These are phyloP conservation scores for Striga asiatica DNA, from an alignment of 257 asterid genomes.

Conservation along the genomic window DNA sequence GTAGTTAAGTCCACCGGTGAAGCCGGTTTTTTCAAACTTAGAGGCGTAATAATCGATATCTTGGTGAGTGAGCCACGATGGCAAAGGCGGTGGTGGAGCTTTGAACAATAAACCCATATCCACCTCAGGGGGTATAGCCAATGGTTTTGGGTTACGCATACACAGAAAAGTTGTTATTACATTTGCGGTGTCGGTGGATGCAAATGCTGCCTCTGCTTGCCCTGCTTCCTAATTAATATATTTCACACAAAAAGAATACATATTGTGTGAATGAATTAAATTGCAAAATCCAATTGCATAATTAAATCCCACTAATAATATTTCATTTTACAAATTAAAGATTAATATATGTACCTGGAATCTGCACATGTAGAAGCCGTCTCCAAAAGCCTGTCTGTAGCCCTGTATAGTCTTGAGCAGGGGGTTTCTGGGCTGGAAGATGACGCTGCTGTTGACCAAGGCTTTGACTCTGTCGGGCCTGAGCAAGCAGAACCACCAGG, in stretches of 20 bases:
- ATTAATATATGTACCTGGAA: slow-evolving; percentile 31
- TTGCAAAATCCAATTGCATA: no score
- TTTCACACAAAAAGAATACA: no score
- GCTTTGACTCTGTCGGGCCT: slow-evolving; percentile 41
- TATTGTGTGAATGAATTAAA: no score
- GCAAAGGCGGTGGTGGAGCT: slow-evolving; percentile 6
- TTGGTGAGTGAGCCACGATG: slow-evolving; percentile 34
- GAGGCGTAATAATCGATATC: slow-evolving; percentile 29
- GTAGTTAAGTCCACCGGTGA: slow-evolving; percentile 47
- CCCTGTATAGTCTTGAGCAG: slow-evolving; percentile 20
- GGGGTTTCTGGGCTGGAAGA: slow-evolving; percentile 27
- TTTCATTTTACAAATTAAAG: no score
- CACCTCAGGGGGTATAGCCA: slow-evolving; percentile 15
- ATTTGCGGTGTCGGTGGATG: slow-evolving; percentile 5
- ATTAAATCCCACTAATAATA: no score
- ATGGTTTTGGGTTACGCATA: slow-evolving; percentile 13
- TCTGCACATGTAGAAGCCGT: slow-evolving; percentile 41
- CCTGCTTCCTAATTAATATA: slow-evolving; percentile 24
- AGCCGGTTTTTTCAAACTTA: slow-evolving; percentile 32
- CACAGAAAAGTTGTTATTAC: slow-evolving; percentile 15
- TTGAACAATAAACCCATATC: slow-evolving; percentile 15
- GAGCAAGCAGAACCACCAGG: slow-evolving; percentile 35
- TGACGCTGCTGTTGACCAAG: slow-evolving; percentile 33
- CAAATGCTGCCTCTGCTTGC: slow-evolving; percentile 29
- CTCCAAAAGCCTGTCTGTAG: slow-evolving; percentile 25